Percentiles rank a stretch among this genome's conserved stretches.
phyloP scores from a whole-genome alignment of 163 green algal genomes.

The Coccomyxa subellipsoidea region DNA sequence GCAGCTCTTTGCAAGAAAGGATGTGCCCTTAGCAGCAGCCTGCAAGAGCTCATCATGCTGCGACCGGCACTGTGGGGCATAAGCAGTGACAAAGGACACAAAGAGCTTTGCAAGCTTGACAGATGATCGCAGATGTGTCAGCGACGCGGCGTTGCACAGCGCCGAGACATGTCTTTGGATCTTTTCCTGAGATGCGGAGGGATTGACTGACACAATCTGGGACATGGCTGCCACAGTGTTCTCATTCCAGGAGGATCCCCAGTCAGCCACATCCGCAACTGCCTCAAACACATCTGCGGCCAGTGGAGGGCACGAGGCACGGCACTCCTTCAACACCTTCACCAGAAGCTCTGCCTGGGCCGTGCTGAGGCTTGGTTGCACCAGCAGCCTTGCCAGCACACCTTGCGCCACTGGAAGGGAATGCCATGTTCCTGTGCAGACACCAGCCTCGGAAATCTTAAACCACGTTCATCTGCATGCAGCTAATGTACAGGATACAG shows the following conservation, averaged over 20 bases:
- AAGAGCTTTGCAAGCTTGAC: background rate
- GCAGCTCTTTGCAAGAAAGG: constrained; percentile 1
- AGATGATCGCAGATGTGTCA: background rate
- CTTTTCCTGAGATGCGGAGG: background rate
- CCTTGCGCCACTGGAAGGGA: background rate
- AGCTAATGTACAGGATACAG: too few relatives aligned
- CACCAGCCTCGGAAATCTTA: background rate
- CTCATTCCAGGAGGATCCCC: background rate
- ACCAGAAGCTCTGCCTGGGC: background rate
- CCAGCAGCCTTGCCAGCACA: background rate
- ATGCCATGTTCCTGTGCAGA: background rate
- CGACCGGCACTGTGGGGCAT: background rate
- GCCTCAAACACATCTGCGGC: background rate
- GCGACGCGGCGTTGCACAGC: background rate
- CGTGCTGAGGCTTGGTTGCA: background rate
- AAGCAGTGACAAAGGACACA: background rate
- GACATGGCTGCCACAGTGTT: background rate
- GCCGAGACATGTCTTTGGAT: background rate
- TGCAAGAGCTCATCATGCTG: background rate
- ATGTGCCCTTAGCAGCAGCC: background rate
- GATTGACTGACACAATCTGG: background rate
- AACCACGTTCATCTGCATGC: background rate
- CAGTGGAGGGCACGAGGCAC: background rate
- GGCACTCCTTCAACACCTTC: background rate
- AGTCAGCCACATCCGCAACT: background rate